Evolutionary conservation across 2,329 filamentous ascomycete genomes (phyloP), one percentile per base, ranked within the genome.

Genomic region (Corniculantispora saksenae): DNA sequence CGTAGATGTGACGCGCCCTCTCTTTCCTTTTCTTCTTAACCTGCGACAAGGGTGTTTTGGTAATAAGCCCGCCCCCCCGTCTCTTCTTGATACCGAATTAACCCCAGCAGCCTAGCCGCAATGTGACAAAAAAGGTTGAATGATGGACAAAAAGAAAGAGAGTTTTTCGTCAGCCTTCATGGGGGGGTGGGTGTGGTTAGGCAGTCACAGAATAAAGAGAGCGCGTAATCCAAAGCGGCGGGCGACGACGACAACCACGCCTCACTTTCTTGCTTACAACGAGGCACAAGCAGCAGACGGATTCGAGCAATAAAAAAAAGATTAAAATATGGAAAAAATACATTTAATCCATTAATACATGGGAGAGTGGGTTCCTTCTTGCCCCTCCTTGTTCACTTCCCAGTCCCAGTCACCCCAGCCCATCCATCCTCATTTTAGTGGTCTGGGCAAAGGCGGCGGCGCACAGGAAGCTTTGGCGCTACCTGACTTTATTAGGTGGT

Each of bases 401-500:
- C n/a, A n/a, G n/a, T n/a, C n/a, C n/a, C n/a, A n/a, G n/a, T n/a
- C n/a, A n/a, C n/a, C n/a, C n/a, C n/a, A n/a, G n/a, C n/a, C n/a
- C n/a, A 12, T 13, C 13, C 35, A 40, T 40, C 35, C 13, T 8
- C n/a, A n/a, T 56, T 57, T 54, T 23, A 7, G 51, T 27, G n/a
- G 25, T 25, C 57, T 48, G 27, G 57, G 43, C 56, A 7, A 19
- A 8, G 13, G n/a, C 40, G 27, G 27, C 43, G 17, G 3, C 8
- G 27, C 43, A 23, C 57, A 60, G 57, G 21, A 60, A 60, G 45
- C 57, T 60, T 60, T 38, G 57, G 29, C 57, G 43, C 57, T 60
- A 60, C 43, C 43, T 32, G 45, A 23, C 13, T 50, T 50, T 48
- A 50, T 50, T 48, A 50, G 12, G 45, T 25, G 13, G 55, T 58